Percentiles rank a stretch among this genome's conserved stretches.
Evolutionary conservation across 129 eudicot genomes (phyloP).

Genomic region (Helianthus tuberosus): DNA sequence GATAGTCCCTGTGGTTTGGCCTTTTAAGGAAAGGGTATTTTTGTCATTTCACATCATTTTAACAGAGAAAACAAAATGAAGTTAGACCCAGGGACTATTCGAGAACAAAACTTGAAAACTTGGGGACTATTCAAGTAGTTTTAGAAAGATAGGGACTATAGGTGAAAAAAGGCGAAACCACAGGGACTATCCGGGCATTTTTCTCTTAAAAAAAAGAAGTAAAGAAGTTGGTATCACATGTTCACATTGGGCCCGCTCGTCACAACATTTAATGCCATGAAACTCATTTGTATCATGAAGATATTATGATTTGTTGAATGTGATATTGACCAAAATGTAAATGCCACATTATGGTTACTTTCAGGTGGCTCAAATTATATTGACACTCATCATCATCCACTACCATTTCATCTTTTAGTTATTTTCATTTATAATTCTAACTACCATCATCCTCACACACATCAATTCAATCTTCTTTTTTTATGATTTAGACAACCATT

Average conservation of each 20-base stretch:
- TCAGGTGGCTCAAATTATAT: constrained; percentile 25
- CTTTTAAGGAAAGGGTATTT: too few species aligned
- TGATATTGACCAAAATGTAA: constrained; percentile 34
- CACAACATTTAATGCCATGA: constrained; percentile 21
- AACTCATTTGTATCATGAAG: constrained; percentile 19
- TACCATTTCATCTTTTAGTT: constrained; percentile 1
- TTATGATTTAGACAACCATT: neutral
- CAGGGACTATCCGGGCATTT: too few species aligned
- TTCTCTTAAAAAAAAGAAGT: too few species aligned
- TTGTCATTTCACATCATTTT: too few species aligned
- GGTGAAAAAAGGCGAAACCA: too few species aligned
- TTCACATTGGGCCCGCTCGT: constrained; percentile 1
- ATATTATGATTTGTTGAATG: constrained; percentile 21
- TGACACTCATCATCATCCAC: constrained; percentile 21
- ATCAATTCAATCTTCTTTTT: constrained; percentile 3
- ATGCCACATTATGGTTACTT: constrained; percentile 29
- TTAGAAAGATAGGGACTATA: too few species aligned
- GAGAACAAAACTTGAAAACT: too few species aligned
- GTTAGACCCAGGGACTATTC: too few species aligned
- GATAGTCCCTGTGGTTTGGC: too few species aligned
- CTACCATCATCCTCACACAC: constrained; percentile 21
- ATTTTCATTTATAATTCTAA: constrained; percentile 15
- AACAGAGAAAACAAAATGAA: too few species aligned
- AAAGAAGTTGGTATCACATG: too few species aligned
- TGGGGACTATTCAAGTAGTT: too few species aligned